These are phyloP conservation scores for Coffea humblotiana DNA, from an alignment of 305 asterid genomes.

Conservation along the genomic window DNA sequence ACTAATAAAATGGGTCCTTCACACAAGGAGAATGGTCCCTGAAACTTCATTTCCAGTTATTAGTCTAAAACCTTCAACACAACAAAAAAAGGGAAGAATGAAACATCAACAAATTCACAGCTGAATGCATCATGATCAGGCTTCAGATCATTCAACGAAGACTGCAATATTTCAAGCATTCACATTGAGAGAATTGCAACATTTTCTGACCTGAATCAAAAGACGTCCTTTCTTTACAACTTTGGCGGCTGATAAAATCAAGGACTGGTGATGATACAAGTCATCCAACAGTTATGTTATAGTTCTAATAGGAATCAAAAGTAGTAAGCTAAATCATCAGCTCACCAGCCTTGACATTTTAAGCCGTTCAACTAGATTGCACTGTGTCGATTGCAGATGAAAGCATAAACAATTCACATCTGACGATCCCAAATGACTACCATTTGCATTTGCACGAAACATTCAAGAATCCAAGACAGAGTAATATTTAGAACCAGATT, in stretches of 20 bases:
- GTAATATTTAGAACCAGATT: not conserved
- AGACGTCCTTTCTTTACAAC: too few relatives aligned
- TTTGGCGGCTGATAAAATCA: not conserved
- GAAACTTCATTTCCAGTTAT: not conserved
- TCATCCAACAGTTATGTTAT: not conserved
- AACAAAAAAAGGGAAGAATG: not conserved
- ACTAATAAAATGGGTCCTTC: not conserved
- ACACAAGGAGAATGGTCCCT: not conserved
- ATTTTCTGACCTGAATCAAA: too few relatives aligned
- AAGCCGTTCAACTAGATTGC: too few relatives aligned
- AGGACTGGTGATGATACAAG: not conserved
- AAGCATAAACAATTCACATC: not conserved
- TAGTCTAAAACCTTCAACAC: not conserved
- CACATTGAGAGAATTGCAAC: too few relatives aligned
- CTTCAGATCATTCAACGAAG: not conserved
- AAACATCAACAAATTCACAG: not conserved
- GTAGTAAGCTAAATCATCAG: too few relatives aligned
- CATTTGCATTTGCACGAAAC: too few relatives aligned
- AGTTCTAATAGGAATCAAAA: not conserved
- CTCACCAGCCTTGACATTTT: too few relatives aligned
- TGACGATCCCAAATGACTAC: not conserved
- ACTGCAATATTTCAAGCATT: not conserved
- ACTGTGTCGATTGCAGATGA: not conserved
- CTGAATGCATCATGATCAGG: not conserved
- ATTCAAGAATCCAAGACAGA: not conserved